These are phyloP conservation scores for Neurospora sp. DNA, from an alignment of 495 filamentous ascomycete species.

Conservation along the genomic window DNA sequence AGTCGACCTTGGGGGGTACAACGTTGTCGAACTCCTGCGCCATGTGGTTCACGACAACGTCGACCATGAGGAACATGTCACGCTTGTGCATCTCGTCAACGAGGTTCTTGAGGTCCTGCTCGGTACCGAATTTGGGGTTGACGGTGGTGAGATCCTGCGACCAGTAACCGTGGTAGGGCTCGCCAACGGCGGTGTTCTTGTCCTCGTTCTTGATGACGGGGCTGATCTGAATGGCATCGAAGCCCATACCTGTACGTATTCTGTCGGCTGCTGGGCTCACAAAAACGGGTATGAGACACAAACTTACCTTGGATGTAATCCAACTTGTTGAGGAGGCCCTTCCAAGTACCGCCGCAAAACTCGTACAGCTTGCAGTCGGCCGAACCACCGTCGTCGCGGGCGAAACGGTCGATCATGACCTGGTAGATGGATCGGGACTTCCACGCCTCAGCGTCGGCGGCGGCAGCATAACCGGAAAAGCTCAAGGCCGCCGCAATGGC, in stretches of 20 bases:
- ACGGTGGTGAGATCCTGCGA: constrained; percentile 53
- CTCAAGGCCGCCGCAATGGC: constrained; percentile 14
- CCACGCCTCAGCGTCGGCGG: constrained; percentile 39
- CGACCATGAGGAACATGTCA: constrained; percentile 67
- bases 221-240: constrained; percentile 75
- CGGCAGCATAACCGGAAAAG: constrained; percentile 16
- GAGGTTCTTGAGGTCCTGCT: constrained; percentile 52
- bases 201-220: constrained; percentile 57
- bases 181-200: constrained; percentile 37
- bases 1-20: constrained; percentile 44
- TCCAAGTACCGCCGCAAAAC: constrained; percentile 72
- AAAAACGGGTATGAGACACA: not conserved
- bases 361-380: constrained; percentile 40
- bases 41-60: constrained; percentile 72
- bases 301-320: constrained; percentile 24
- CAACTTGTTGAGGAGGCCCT: constrained; percentile 21
- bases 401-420: constrained; percentile 67
- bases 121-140: constrained; percentile 57
- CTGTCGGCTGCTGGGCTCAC: not conserved
- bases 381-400: constrained; percentile 49
- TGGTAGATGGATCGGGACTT: constrained; percentile 61
- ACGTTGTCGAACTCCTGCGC: constrained; percentile 43
- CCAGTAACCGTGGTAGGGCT: constrained; percentile 72
- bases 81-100: constrained; percentile 50
- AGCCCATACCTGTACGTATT: constrained; percentile 62